Conservation (phyloP, 768 basidiomycete genomes). For the Gloeostereum incarnatum region DNA sequence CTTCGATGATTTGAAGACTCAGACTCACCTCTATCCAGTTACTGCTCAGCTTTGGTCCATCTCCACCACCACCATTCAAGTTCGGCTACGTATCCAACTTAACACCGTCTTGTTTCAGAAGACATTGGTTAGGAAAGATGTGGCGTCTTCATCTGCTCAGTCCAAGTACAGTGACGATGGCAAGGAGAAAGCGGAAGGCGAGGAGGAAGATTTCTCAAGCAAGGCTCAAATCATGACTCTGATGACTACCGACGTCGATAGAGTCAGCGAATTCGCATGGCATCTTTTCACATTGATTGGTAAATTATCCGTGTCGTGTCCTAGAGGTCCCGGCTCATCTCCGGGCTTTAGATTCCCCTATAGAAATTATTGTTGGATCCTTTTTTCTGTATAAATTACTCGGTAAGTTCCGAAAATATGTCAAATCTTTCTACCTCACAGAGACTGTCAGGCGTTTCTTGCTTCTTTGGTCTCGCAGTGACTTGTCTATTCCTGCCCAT, state of each 20-base stretch:
- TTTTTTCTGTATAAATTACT: slow-evolving; percentile 71
- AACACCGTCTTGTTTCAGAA: slow-evolving; percentile 83
- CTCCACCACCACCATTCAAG: slow-evolving; percentile 61
- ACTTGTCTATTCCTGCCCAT: slow-evolving; percentile 65
- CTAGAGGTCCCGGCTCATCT: neutral
- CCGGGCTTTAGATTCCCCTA: slow-evolving; percentile 51
- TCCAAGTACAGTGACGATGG: slow-evolving; percentile 12
- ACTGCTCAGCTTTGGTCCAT: slow-evolving; percentile 67
- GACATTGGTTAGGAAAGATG: slow-evolving; percentile 77
- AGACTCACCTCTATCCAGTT: slow-evolving; percentile 22
- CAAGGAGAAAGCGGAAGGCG: slow-evolving; percentile 17
- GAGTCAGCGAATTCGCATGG: slow-evolving; percentile 79
- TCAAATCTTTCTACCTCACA: too few relatives aligned
- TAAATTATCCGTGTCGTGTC: neutral
- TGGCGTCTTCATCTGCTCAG: slow-evolving; percentile 50
- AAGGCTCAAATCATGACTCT: slow-evolving; percentile 87
- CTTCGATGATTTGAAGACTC: neutral
- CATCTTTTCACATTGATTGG: slow-evolving; percentile 65
- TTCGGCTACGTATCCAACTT: slow-evolving; percentile 62
- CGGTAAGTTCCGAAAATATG: slow-evolving; percentile 27
- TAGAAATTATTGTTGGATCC: slow-evolving; percentile 69
- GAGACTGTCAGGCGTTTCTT: slow-evolving; percentile 42
- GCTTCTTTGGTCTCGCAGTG: slow-evolving; percentile 69
- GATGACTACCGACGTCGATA: slow-evolving; percentile 92
- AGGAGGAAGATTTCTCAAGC: slow-evolving; percentile 50